Evolutionary conservation across 1,284 basidiomycete genomes (phyloP).

Genomic region (Golubevia sp.): DNA sequence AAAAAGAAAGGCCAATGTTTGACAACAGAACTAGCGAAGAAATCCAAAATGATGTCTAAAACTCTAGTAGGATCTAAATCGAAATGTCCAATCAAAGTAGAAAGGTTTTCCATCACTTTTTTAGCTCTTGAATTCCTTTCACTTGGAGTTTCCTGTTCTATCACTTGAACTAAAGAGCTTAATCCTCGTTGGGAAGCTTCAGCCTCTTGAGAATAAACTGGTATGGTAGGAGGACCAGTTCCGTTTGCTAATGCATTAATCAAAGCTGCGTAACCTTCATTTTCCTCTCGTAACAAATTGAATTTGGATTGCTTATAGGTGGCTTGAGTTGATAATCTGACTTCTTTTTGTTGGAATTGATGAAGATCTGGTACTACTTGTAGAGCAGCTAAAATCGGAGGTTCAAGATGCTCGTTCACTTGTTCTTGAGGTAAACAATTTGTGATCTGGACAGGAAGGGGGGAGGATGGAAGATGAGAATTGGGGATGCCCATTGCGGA

Average conservation of each 20-base stretch:
- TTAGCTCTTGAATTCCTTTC: constrained; percentile 43
- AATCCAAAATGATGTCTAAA: constrained; percentile 50
- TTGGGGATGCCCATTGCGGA: not conserved
- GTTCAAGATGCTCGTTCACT: constrained; percentile 27
- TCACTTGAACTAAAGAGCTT: constrained; percentile 12
- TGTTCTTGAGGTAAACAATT: not conserved
- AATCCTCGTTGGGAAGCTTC: not conserved
- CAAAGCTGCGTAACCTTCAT: constrained; percentile 53
- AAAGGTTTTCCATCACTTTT: constrained; percentile 50
- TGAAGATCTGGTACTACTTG: constrained; percentile 34
- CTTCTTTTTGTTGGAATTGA: constrained; percentile 35
- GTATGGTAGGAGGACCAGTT: constrained; percentile 36
- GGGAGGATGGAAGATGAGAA: not conserved
- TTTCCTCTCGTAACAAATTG: constrained; percentile 59
- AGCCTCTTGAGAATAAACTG: constrained; percentile 10
- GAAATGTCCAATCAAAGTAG: constrained; percentile 54
- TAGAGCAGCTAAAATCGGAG: constrained; percentile 26
- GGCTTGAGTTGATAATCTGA: constrained; percentile 48
- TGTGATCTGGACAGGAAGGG: not conserved
- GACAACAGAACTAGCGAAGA: constrained; percentile 41
- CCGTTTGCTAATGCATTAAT: constrained; percentile 40
- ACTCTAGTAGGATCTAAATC: constrained; percentile 54
- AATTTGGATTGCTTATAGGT: constrained; percentile 60
- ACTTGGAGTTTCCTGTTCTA: constrained; percentile 29
- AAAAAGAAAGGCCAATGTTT: constrained; percentile 54